Conservation (phyloP, 257 asterid genomes). For the Thymus quinquecostatus region DNA sequence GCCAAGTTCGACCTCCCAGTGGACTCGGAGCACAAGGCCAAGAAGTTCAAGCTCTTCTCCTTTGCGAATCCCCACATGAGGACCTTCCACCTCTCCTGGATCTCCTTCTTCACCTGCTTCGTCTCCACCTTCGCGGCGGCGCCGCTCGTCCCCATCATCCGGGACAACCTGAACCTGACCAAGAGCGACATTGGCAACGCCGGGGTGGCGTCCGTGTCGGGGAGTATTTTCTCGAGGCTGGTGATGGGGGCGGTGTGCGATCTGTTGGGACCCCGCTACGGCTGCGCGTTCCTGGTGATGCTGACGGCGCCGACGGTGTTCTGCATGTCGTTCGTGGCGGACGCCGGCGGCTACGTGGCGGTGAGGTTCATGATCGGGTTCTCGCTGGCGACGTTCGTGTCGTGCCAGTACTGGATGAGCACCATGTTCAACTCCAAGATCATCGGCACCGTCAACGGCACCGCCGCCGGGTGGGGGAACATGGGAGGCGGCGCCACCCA, state of each 20-base stretch:
- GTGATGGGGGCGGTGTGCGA: conserved; percentile 65
- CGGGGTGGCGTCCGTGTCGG: conserved; percentile 69
- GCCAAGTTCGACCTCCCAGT: conserved; percentile 61
- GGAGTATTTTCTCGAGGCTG: conserved; percentile 68
- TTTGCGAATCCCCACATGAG: conserved; percentile 63
- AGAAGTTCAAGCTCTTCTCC: conserved; percentile 49
- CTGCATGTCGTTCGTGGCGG: conserved; percentile 49
- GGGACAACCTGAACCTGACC: conserved; percentile 54
- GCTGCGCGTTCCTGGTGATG: conserved; percentile 59
- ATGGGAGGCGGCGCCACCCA: conserved; percentile 83
- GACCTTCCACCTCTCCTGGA: conserved; percentile 67
- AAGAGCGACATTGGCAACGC: conserved; percentile 61
- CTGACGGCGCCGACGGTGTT: conserved; percentile 61
- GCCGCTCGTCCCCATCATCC: conserved; percentile 62
- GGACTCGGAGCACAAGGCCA: conserved; percentile 69
- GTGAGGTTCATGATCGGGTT: conserved; percentile 71
- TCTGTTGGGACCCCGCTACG: conserved; percentile 60
- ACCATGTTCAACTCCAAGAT: conserved; percentile 59
- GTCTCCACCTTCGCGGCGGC: conserved; percentile 70
- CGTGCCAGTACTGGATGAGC: conserved; percentile 70
- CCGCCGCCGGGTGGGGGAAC: conserved; percentile 77
- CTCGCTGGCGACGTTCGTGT: conserved; percentile 64
- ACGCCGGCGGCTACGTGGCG: conserved; percentile 47
- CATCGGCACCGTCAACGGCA: conserved; percentile 59
- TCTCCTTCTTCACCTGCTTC: conserved; percentile 65